phyloP scores from a whole-genome alignment of 164 flowering plant species.

The Stephania cephalantha region DNA sequence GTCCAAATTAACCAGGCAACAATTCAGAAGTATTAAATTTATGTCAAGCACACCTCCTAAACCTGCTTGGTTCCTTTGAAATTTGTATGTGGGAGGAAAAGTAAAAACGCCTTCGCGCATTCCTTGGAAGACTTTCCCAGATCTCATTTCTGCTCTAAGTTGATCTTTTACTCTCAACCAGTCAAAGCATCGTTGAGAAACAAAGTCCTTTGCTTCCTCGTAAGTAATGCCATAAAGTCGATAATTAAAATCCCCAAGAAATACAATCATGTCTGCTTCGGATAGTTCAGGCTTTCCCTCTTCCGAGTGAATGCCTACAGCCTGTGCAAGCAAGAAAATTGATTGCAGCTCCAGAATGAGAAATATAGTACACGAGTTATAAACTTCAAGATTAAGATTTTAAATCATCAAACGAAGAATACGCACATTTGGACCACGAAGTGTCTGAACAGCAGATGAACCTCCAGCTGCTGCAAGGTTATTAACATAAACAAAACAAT shows the following conservation, averaged over 20 bases:
- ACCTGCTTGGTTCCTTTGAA: slow-evolving; percentile 74
- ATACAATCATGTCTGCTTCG: slow-evolving; percentile 89
- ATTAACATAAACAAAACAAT: background rate
- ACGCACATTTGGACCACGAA: slow-evolving; percentile 59
- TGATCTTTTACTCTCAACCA: slow-evolving; percentile 99
- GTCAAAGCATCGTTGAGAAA: slow-evolving; percentile 96
- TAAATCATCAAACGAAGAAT: slow-evolving; percentile 1
- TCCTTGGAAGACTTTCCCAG: slow-evolving; percentile 95
- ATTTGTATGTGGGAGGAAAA: slow-evolving; percentile 98
- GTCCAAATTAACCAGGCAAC: background rate
- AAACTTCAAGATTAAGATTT: slow-evolving; percentile 1
- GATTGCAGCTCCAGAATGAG: slow-evolving; percentile 6
- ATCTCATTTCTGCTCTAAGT: slow-evolving; percentile 88
- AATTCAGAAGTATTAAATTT: background rate
- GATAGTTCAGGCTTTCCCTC: slow-evolving; percentile 72
- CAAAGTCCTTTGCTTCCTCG: slow-evolving; percentile 95
- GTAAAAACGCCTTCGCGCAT: slow-evolving; percentile 85
- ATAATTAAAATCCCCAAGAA: slow-evolving; percentile 92
- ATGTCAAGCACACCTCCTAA: slow-evolving; percentile 59
- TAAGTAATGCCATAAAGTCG: slow-evolving; percentile 90
- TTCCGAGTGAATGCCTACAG: slow-evolving; percentile 31
- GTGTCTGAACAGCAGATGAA: slow-evolving; percentile 48
- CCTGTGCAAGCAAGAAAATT: slow-evolving; percentile 27
- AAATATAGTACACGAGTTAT: background rate
- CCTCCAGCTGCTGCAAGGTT: slow-evolving; percentile 57